A percentile compares a stretch with the other conserved stretches of the same genome.
These are phyloP conservation scores for Rheum nobile DNA, from an alignment of 148 eudicot species.

Conservation along the genomic window DNA sequence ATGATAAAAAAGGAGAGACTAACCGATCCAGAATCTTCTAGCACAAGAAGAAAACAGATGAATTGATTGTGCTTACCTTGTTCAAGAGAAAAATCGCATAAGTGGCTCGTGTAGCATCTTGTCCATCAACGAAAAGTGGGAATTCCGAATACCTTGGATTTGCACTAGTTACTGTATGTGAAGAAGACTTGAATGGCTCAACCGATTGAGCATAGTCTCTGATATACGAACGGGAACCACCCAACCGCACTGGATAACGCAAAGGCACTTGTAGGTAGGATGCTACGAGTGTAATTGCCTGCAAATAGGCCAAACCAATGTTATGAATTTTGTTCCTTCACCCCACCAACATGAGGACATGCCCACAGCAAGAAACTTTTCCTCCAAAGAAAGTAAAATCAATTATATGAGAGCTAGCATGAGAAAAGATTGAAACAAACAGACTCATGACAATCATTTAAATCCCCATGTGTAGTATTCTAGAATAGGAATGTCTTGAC, in stretches of 20 bases:
- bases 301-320: conserved; percentile 17
- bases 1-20: background rate
- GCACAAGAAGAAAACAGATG: background rate
- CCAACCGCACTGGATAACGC: conserved; percentile 77
- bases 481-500: background rate
- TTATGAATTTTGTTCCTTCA: background rate
- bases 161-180: conserved; percentile 24
- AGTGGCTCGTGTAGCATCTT: conserved; percentile 90
- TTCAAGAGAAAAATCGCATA: conserved; percentile 93
- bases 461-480: background rate
- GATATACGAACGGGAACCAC: conserved; percentile 86
- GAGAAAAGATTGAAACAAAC: too few relatives aligned
- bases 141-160: conserved; percentile 62
- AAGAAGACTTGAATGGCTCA: conserved; percentile 43
- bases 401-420: background rate
- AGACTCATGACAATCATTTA: too few relatives aligned
- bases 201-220: conserved; percentile 60
- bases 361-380: background rate
- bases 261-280: conserved; percentile 72
- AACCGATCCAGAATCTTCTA: background rate
- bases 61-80: conserved; percentile 41
- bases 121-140: conserved; percentile 89
- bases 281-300: conserved; percentile 79
- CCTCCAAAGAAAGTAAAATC: background rate
- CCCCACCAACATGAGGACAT: background rate